phyloP scores from a whole-genome alignment of 2,329 filamentous ascomycete species.

The Cercospora janseana region DNA sequence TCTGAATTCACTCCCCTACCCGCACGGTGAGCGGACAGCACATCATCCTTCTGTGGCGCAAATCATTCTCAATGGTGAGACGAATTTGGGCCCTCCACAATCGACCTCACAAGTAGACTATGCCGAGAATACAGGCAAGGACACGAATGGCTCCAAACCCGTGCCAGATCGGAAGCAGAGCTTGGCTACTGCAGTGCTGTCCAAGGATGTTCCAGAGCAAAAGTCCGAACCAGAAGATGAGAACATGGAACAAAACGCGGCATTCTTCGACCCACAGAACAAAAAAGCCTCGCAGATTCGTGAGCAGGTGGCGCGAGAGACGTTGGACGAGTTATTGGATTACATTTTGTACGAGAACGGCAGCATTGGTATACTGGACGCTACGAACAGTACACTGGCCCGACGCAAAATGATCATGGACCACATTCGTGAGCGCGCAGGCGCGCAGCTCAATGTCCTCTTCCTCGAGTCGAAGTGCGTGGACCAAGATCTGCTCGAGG shows the following conservation, averaged over 20 bases:
- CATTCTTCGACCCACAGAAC: constrained; percentile 92
- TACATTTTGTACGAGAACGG: constrained; percentile 81
- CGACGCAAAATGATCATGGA: constrained; percentile 74
- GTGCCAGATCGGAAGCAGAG: constrained; percentile 24
- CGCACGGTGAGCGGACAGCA: constrained; percentile 15
- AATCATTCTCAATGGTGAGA: constrained; percentile 59
- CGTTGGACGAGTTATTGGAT: constrained; percentile 85
- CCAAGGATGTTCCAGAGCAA: constrained; percentile 21
- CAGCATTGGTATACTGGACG: constrained; percentile 91
- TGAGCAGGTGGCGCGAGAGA: constrained; percentile 89
- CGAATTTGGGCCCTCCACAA: constrained; percentile 39
- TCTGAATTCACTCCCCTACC: constrained; percentile 18
- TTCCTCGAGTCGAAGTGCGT: constrained; percentile 95
- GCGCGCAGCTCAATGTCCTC: constrained; percentile 80
- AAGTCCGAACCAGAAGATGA: constrained; percentile 41
- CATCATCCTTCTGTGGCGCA: constrained; percentile 47
- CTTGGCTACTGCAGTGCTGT: constrained; percentile 23
- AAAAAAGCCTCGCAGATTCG: constrained; percentile 75
- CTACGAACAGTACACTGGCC: constrained; percentile 91
- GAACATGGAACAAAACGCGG: constrained; percentile 79
- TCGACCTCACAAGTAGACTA: constrained; percentile 29
- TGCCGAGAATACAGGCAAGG: constrained; percentile 10
- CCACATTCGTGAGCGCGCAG: constrained; percentile 76
- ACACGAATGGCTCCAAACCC: constrained; percentile 30
- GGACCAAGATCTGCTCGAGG: constrained; percentile 79